phyloP scores from a whole-genome alignment of 2,329 filamentous ascomycete species.

The Zymoseptoria tritici region DNA sequence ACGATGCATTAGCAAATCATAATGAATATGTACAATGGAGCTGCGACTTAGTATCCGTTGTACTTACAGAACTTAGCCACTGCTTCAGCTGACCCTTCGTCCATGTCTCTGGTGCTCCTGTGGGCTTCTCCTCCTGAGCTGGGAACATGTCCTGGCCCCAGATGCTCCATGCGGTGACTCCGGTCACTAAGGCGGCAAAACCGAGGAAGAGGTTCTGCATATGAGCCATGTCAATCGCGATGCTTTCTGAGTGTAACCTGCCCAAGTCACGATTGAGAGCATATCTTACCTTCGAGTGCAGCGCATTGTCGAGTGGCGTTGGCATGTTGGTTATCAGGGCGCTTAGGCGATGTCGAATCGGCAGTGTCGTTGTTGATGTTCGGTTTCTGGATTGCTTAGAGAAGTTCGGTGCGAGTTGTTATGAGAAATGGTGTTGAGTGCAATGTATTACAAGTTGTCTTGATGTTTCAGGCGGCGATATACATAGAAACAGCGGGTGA shows the following conservation, averaged over 20 bases:
- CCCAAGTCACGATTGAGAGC: not conserved
- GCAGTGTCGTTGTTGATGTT: not conserved
- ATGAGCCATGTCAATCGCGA: not conserved
- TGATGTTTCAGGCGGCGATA: not conserved
- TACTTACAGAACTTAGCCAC: constrained; percentile 69
- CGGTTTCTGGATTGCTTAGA: no score
- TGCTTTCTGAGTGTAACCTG: not conserved
- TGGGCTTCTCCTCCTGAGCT: constrained; percentile 59
- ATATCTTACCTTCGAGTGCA: constrained; percentile 35
- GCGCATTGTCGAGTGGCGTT: constrained; percentile 43
- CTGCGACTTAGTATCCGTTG: constrained; percentile 27
- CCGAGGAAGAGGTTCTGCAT: constrained; percentile 43
- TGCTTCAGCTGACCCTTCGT: constrained; percentile 68
- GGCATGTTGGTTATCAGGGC: constrained; percentile 33
- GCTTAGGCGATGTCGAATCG: not conserved
- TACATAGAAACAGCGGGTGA: not conserved
- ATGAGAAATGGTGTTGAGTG: not conserved
- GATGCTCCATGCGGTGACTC: constrained; percentile 74
- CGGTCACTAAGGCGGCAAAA: constrained; percentile 75
- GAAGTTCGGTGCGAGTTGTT: no score
- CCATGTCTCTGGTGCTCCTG: constrained; percentile 66
- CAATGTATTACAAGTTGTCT: not conserved
- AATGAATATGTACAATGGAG: not conserved
- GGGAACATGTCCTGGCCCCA: constrained; percentile 85
- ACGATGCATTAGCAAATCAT: not conserved